These are phyloP conservation scores for Claviceps sp. DNA, from an alignment of 2,329 filamentous ascomycete genomes.

Conservation along the genomic window DNA sequence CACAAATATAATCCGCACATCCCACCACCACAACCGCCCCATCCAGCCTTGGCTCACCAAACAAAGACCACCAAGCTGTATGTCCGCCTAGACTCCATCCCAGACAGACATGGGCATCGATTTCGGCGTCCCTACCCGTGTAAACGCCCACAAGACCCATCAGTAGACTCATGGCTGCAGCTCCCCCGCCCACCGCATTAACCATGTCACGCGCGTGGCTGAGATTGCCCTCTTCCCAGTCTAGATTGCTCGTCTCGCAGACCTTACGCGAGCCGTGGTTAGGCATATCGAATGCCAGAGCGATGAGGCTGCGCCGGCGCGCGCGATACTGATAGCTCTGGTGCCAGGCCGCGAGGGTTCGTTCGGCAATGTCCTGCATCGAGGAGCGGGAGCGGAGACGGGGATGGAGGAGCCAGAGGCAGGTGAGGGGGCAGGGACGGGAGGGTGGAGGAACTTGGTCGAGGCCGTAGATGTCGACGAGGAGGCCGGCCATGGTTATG, in stretches of 20 bases:
- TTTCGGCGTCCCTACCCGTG: conserved; percentile 36
- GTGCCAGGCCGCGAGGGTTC: conserved; percentile 57
- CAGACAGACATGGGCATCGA: conserved; percentile 58
- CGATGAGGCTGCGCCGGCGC: conserved; percentile 51
- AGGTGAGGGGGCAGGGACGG: conserved; percentile 45
- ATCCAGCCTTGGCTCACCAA: conserved; percentile 66
- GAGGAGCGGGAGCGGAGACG: conserved; percentile 54
- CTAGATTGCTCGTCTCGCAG: conserved; percentile 53
- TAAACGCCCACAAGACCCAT: conserved; percentile 71
- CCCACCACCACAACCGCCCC: conserved; percentile 72
- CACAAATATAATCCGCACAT: conserved; percentile 73
- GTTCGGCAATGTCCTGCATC: conserved; percentile 65
- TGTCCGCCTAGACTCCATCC: conserved; percentile 84
- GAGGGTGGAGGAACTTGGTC: conserved; percentile 49
- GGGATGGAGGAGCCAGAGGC: conserved; percentile 86
- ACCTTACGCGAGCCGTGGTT: conserved; percentile 75
- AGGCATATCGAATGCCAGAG: conserved; percentile 78
- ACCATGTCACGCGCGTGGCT: conserved; percentile 91
- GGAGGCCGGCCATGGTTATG: conserved; percentile 63
- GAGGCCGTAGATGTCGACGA: conserved; percentile 70
- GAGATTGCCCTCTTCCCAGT: conserved; percentile 68
- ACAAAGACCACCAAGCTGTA: conserved; percentile 69
- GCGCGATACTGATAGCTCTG: conserved; percentile 12
- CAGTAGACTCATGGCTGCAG: conserved; percentile 59
- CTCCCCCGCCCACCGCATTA: conserved; percentile 57